phyloP scores from a whole-genome alignment of 306 rosid genomes.

The Ceratonia siliqua region DNA sequence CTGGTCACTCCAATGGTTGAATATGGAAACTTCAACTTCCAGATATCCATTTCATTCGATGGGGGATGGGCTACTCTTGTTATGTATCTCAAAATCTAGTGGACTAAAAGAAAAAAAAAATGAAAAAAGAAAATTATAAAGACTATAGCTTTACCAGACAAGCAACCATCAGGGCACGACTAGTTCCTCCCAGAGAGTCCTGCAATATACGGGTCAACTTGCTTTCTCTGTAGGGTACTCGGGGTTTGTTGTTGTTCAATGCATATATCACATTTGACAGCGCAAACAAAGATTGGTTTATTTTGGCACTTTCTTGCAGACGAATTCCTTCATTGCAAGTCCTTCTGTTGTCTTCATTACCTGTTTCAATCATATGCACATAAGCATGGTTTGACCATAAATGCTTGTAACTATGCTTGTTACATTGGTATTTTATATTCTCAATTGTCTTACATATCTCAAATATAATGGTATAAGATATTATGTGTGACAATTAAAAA shows the following conservation, averaged over 20 bases:
- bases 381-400: constrained; percentile 14
- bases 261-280: constrained; percentile 92
- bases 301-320: constrained; percentile 95
- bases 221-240: constrained; percentile 89
- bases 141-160: constrained; percentile 67
- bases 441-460: too few relatives aligned
- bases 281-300: constrained; percentile 87
- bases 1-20: neutral
- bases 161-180: constrained; percentile 86
- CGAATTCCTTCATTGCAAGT: constrained; percentile 91
- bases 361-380: constrained; percentile 46
- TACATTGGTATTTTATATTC: too few relatives aligned
- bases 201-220: constrained; percentile 94
- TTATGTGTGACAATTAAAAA: too few relatives aligned
- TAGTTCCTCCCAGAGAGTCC: constrained; percentile 88
- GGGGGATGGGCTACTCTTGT: too few relatives aligned
- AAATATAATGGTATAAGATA: too few relatives aligned
- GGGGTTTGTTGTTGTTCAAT: constrained; percentile 70
- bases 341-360: constrained; percentile 93
- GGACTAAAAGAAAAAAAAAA: constrained; percentile 15
- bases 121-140: neutral
- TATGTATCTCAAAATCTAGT: constrained; percentile 2
- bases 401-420: constrained; percentile 20
- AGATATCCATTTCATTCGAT: too few relatives aligned
- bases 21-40: constrained; percentile 9